These are phyloP conservation scores for Funneliformis geosporum DNA, from an alignment of 192 early-diverging fungal genomes.

Conservation along the genomic window DNA sequence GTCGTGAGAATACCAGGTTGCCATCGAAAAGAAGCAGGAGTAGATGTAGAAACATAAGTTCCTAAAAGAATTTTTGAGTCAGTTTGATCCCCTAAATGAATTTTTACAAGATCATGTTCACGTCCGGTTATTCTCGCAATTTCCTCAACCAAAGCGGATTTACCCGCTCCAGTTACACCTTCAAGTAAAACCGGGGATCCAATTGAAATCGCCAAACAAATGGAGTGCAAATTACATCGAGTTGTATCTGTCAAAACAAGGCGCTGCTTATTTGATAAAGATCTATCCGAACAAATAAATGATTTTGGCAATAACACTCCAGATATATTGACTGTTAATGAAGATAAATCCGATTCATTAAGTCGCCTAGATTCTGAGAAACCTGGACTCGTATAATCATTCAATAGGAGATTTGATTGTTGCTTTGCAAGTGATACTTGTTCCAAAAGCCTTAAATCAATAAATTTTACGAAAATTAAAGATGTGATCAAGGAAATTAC, in stretches of 20 bases:
- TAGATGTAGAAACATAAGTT: slow-evolving; percentile 90
- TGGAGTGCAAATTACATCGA: slow-evolving; percentile 68
- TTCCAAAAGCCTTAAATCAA: slow-evolving; percentile 45
- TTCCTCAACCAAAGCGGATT: slow-evolving; percentile 90
- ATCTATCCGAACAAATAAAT: slow-evolving; percentile 25
- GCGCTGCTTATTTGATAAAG: slow-evolving; percentile 32
- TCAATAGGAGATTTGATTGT: slow-evolving; percentile 46
- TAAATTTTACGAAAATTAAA: slow-evolving; percentile 12
- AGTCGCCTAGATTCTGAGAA: slow-evolving; percentile 11
- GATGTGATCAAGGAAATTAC: not conserved
- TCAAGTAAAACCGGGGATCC: slow-evolving; percentile 85
- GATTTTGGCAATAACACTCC: slow-evolving; percentile 64
- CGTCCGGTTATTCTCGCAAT: slow-evolving; percentile 75
- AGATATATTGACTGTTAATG: slow-evolving; percentile 61
- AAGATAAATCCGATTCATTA: slow-evolving; percentile 47
- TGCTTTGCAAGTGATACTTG: slow-evolving; percentile 50
- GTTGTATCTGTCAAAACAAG: slow-evolving; percentile 84
- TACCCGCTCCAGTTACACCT: slow-evolving; percentile 84
- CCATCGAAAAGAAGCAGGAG: slow-evolving; percentile 94
- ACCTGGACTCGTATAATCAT: slow-evolving; percentile 36
- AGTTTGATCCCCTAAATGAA: slow-evolving; percentile 95
- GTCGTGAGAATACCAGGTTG: slow-evolving; percentile 90
- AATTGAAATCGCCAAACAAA: slow-evolving; percentile 85
- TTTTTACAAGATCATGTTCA: slow-evolving; percentile 74
- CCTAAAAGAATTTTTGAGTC: slow-evolving; percentile 94